These are phyloP conservation scores for Crassisporium funariophilum DNA, from an alignment of 768 basidiomycete species.

Conservation along the genomic window DNA sequence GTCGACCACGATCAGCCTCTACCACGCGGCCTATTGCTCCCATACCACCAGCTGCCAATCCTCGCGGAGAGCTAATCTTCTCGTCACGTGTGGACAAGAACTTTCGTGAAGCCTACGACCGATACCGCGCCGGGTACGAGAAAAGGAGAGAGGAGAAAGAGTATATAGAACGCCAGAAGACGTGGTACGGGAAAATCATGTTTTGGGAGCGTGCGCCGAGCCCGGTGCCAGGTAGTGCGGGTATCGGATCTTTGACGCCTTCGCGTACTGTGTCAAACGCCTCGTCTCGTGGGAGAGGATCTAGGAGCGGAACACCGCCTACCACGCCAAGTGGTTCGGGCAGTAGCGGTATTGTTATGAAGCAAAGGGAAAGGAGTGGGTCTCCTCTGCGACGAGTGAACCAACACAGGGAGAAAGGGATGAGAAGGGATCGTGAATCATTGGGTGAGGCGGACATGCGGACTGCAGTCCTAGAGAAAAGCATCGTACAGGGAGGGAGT, in stretches of 20 bases:
- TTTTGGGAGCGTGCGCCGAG: conserved; percentile 27
- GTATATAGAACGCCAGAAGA: conserved; percentile 32
- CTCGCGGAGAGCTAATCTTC: conserved; percentile 96
- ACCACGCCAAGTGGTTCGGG: conserved; percentile 17
- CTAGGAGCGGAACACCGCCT: conserved; percentile 41
- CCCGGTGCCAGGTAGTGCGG: conserved; percentile 7
- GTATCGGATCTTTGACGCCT: conserved; percentile 15
- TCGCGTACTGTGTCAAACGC: conserved; percentile 27
- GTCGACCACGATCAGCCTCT: conserved; percentile 33
- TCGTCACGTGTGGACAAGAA: conserved; percentile 79
- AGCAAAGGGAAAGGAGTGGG: conserved; percentile 29
- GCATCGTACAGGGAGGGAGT: no score
- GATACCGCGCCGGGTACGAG: conserved; percentile 89
- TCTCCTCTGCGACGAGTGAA: conserved; percentile 21
- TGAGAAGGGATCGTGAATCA: conserved; percentile 17
- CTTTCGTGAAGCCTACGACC: conserved; percentile 92
- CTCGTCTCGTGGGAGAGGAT: conserved; percentile 27
- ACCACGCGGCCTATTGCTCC: conserved; percentile 65
- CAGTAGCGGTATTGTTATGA: conserved; percentile 28
- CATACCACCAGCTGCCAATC: conserved; percentile 89
- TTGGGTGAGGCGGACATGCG: conserved; percentile 19
- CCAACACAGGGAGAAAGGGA: conserved; percentile 6
- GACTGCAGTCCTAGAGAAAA: conserved; percentile 18
- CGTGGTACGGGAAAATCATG: conserved; percentile 34
- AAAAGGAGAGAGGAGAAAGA: conserved; percentile 68